Base-by-base conservation (phyloP, 2,329 filamentous ascomycete genomes). In the Aspergillus sp. region DNA sequence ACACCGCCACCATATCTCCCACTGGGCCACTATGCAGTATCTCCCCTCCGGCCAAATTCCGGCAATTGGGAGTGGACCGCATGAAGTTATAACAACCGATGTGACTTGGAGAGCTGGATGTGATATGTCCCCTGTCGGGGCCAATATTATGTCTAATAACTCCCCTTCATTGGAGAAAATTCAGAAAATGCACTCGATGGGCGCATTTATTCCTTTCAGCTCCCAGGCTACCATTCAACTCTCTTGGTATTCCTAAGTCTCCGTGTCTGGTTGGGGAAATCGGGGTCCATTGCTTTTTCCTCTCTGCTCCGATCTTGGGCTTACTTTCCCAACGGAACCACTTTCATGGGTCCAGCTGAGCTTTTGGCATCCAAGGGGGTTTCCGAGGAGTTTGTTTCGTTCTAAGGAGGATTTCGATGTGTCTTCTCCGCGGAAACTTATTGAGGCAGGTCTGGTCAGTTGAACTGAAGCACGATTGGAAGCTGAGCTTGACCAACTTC, bases 261-360 rank as follows among this genome's bases (percentile, higher is more conserved):
- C 3, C 14, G 41, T 12, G 41, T 11, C 21, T 44, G 19, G 41
- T 14, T 44, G 41, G 41, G n/a, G 41, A 2, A 21, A 9, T 33
- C 47, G 47, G 47, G 11, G 39, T 45, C 45, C 37, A 17, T 35
- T 56, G 31, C 52, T 52, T 49, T 35, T 52, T 46, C 17, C 31
- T 48, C 41, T 51, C 33, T 25, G 40, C 48, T 27, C 45, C 54
- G 19, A 21, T 44, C 25, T 44, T n/a, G 9, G 23, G 41, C 39
- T 41, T 41, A 21, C 7, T 41, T 41, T 41, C 39, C 39, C 39
- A 41, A n/a, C 39, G 6, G 35, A 9, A 31, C 6, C n/a, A 41
- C 17, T 4, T 41, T 17, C 21, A 21, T 21, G 21, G 17, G 39
- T 21, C 17, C 17, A 6, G 14, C 17, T 41, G 40, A 12, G 14